A percentile compares a stretch with the other conserved stretches of the same genome.
Evolutionary conservation across 441 rosid genomes (phyloP).

Genomic region (Jatropha multifida): DNA sequence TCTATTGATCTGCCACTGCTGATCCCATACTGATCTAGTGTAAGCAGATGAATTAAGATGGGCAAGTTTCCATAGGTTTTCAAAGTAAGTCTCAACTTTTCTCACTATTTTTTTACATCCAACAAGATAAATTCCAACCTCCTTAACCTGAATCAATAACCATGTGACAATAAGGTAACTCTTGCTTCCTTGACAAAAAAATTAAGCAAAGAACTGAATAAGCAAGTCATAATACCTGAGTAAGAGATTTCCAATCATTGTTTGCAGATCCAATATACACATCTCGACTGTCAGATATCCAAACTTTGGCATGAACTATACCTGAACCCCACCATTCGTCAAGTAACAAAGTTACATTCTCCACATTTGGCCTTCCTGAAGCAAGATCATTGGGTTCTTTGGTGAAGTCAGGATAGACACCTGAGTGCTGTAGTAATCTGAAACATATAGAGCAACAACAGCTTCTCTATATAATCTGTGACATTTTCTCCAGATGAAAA

Average conservation of each 20-base stretch:
- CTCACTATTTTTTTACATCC: conserved; percentile 59
- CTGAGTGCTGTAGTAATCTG: conserved; percentile 78
- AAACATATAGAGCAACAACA: conserved; percentile 11
- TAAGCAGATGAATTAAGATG: conserved; percentile 52
- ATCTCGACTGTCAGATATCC: conserved; percentile 73
- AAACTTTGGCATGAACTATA: conserved; percentile 82
- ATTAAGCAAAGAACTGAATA: not conserved
- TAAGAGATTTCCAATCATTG: conserved; percentile 92
- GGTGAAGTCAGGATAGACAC: conserved; percentile 70
- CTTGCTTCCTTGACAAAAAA: not conserved
- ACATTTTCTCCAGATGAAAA: not conserved
- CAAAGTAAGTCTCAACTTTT: conserved; percentile 53
- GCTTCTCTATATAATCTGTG: not conserved
- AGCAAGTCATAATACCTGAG: conserved; percentile 51
- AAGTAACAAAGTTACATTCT: conserved; percentile 61
- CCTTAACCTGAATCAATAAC: conserved; percentile 59
- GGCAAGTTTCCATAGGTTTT: conserved; percentile 69
- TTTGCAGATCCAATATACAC: conserved; percentile 91
- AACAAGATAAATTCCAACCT: conserved; percentile 76
- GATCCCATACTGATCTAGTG: conserved; percentile 55
- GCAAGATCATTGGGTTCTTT: conserved; percentile 72
- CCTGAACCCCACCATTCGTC: conserved; percentile 89
- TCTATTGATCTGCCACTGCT: conserved; percentile 71
- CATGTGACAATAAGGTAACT: conserved; percentile 15
- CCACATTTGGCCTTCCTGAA: conserved; percentile 67